Evolutionary conservation across 257 asterid species (phyloP).

Genomic region (Ligustrum vulgare): DNA sequence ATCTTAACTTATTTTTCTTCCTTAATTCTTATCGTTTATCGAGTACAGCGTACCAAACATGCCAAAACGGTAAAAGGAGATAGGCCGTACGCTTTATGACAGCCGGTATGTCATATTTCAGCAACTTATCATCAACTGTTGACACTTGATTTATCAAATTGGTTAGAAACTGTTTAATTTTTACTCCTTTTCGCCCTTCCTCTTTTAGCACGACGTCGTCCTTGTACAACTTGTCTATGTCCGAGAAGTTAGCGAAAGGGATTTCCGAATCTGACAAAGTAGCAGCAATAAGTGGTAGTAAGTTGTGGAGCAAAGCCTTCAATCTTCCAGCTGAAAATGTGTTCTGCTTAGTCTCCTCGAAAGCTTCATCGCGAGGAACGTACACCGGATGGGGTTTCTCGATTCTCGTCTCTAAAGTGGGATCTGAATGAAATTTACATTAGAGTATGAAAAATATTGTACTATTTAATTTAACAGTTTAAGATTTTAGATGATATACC

Average conservation of each 20-base stretch:
- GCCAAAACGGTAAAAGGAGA: background rate
- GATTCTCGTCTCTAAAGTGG: slow-evolving; percentile 54
- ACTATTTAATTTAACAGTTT: too few relatives aligned
- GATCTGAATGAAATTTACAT: slow-evolving; percentile 42
- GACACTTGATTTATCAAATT: slow-evolving; percentile 41
- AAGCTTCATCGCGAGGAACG: slow-evolving; percentile 87
- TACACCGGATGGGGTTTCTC: slow-evolving; percentile 86
- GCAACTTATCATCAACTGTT: slow-evolving; percentile 60
- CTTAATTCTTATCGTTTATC: too few relatives aligned
- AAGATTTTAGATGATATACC: slow-evolving; percentile 40
- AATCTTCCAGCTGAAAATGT: slow-evolving; percentile 79
- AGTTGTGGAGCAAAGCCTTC: slow-evolving; percentile 79
- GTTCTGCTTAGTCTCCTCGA: slow-evolving; percentile 77
- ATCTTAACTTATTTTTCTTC: too few relatives aligned
- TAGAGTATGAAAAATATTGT: background rate
- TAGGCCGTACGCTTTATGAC: slow-evolving; percentile 57
- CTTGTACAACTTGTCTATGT: slow-evolving; percentile 69
- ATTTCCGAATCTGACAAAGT: slow-evolving; percentile 69
- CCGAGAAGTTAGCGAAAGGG: slow-evolving; percentile 71
- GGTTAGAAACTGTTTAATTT: slow-evolving; percentile 29
- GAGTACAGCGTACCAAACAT: background rate
- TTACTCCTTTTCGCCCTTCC: slow-evolving; percentile 30
- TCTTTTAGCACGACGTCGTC: slow-evolving; percentile 53
- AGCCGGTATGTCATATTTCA: slow-evolving; percentile 81
- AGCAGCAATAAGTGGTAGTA: slow-evolving; percentile 70